Base-by-base conservation (phyloP, 1,139 yeast species). In the Pneumocystis wakefieldiae region DNA sequence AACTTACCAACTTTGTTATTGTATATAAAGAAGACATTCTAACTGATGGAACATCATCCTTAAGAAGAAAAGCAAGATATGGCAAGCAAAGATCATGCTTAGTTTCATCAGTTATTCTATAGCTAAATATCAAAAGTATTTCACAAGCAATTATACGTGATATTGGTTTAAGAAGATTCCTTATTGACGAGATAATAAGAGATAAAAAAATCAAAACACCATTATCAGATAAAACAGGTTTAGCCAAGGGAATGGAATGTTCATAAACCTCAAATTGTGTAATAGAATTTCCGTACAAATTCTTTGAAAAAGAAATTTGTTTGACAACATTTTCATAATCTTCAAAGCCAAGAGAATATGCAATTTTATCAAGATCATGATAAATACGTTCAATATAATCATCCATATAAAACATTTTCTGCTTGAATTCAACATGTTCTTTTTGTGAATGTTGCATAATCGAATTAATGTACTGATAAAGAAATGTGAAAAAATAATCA, bases 81-180 rank as follows among this genome's bases (percentile, higher is more conserved):
- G 99, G 97, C 29, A 92, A 72, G 39, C 92, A 83, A 60, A 97
- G 76, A 72, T 92, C 97, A 60, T 92, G 76, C 70, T 90, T 91
- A 28, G 85, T 85, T 64, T 87, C 95, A 71, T 92, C 97, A 57
- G 82, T 81, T 2, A 89, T 77, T 66, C 83, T 80, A 70, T 88
- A 96, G 0, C 94, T 83, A 17, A 92, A 76, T 0, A 89, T 89
- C 14, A 89, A 72, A 2, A 92, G 80, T 64, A 91, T 73, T 69
- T 90, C 94, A 68, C 95, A 80, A 0, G 92, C 94, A 69, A 82
- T 82, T 3, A 86, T 73, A 68, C 89, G 80, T 37, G 85, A 82
- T 0, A 80, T 73, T 0, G 89, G 84, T 38, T 82, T 81, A 10
- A 81, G 80, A 0, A 90, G 79, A 63, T 87, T 82, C 67, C 90